These are phyloP conservation scores for Pachysolen tannophilus DNA, from an alignment of 805 yeast species.

Conservation along the genomic window DNA sequence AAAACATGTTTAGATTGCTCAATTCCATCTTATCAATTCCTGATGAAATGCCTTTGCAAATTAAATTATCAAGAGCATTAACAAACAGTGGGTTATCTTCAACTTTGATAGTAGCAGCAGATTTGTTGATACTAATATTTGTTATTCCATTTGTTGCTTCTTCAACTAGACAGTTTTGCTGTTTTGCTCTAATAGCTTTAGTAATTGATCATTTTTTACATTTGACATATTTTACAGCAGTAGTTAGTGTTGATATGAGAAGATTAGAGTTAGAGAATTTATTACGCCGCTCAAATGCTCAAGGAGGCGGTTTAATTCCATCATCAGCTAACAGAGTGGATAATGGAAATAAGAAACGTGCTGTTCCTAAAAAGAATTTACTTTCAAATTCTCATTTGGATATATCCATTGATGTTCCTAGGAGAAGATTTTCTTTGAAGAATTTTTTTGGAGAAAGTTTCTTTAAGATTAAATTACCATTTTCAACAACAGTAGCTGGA, in stretches of 20 bases:
- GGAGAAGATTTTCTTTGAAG: conserved; percentile 11
- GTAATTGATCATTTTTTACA: conserved; percentile 54
- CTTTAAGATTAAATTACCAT: conserved; percentile 29
- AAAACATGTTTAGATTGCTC: conserved; percentile 39
- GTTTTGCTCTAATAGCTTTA: conserved; percentile 40
- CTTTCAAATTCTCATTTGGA: conserved; percentile 1
- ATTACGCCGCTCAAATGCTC: conserved; percentile 17
- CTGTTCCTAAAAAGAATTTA: neutral
- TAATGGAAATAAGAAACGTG: neutral
- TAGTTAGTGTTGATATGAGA: conserved; percentile 59
- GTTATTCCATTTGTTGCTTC: conserved; percentile 22
- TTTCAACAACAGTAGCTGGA: conserved; percentile 23
- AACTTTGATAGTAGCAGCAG: conserved; percentile 24
- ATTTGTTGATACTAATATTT: conserved; percentile 16
- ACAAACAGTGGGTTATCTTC: conserved; percentile 29
- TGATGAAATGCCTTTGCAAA: conserved; percentile 31
- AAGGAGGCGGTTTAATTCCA: neutral
- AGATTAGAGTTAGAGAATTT: conserved; percentile 55
- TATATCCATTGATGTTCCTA: conserved; percentile 2
- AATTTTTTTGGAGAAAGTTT: conserved; percentile 22
- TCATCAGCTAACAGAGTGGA: neutral
- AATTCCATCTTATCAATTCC: conserved; percentile 30
- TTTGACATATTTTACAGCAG: conserved; percentile 55
- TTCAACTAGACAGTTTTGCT: conserved; percentile 30
- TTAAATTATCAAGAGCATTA: conserved; percentile 29